Evolutionary conservation across 176 grass and related monocot genomes (phyloP).

Genomic region (Zea luxurians): DNA sequence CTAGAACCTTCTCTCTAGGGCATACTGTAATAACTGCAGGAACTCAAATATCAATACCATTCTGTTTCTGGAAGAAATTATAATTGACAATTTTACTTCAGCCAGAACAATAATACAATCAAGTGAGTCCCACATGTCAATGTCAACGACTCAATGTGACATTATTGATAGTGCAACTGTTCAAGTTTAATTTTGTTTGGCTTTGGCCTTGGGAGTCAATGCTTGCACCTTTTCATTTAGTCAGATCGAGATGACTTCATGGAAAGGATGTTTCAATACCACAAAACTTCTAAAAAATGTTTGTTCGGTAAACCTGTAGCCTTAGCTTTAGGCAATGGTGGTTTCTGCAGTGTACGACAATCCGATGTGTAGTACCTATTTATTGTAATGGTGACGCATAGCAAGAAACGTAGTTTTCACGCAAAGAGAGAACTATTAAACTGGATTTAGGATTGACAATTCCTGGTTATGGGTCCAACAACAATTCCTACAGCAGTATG

Average conservation of each 20-base stretch:
- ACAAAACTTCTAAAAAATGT: not conserved
- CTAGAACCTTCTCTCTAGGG: conserved; percentile 46
- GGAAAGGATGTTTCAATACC: conserved; percentile 19
- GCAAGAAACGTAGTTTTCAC: conserved; percentile 20
- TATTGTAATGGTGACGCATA: conserved; percentile 28
- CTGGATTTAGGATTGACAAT: conserved; percentile 31
- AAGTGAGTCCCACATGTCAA: conserved; percentile 39
- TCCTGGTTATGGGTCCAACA: conserved; percentile 40
- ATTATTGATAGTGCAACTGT: conserved; percentile 27
- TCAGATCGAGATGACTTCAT: conserved; percentile 16
- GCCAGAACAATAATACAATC: conserved; percentile 38
- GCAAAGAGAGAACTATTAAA: conserved; percentile 31
- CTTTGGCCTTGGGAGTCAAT: conserved; percentile 18
- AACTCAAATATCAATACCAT: conserved; percentile 31
- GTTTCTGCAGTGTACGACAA: conserved; percentile 4
- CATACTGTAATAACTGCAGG: conserved; percentile 57
- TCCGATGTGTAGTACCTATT: conserved; percentile 29
- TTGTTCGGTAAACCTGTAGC: conserved; percentile 23
- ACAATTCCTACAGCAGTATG: not conserved
- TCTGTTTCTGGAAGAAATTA: conserved; percentile 38
- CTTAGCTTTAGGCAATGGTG: conserved; percentile 17
- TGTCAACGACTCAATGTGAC: not conserved
- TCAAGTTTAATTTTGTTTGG: conserved; percentile 20
- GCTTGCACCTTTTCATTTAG: conserved; percentile 20
- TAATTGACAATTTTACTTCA: conserved; percentile 33